phyloP scores from a whole-genome alignment of 345 rosid genomes.

The Euphorbia peplus region DNA sequence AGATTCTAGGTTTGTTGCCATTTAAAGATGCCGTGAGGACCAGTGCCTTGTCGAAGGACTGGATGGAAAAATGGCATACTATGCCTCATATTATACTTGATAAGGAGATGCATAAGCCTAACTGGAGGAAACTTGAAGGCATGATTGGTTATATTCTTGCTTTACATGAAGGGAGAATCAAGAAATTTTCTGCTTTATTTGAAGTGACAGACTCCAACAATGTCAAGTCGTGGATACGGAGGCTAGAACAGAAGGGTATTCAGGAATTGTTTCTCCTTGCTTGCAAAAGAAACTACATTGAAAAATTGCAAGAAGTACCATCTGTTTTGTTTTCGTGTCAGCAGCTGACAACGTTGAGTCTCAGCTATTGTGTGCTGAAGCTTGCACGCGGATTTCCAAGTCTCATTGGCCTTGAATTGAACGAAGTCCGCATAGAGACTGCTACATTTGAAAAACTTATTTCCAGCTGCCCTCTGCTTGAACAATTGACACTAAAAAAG shows the following conservation, averaged over 20 bases:
- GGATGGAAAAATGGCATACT: slow-evolving; percentile 11
- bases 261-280: not conserved
- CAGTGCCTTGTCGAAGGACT: slow-evolving; percentile 7
- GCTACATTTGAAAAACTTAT: slow-evolving; percentile 9
- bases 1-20: slow-evolving; percentile 7
- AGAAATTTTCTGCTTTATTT: slow-evolving; percentile 3
- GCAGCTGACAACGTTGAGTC: slow-evolving; percentile 11
- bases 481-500: not conserved
- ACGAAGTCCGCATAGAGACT: slow-evolving; percentile 1
- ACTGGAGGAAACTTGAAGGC: not conserved
- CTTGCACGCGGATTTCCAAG: not conserved
- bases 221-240: slow-evolving; percentile 5
- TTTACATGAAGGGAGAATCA: slow-evolving; percentile 11
- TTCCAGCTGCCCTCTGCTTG: slow-evolving; percentile 11
- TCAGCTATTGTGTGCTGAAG: not conserved
- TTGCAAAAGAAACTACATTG: not conserved
- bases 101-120: not conserved
- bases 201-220: slow-evolving; percentile 7
- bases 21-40: slow-evolving; percentile 14
- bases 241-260: not conserved
- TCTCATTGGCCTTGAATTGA: not conserved
- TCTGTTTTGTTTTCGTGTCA: slow-evolving; percentile 5
- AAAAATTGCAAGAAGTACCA: too few species aligned
- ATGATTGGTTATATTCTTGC: slow-evolving; percentile 8
- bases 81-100: slow-evolving; percentile 10